A percentile compares a stretch with the other conserved stretches of the same genome.
Conservation (phyloP, 2,329 filamentous ascomycete species). For the Hymenoscyphus fructigenus region DNA sequence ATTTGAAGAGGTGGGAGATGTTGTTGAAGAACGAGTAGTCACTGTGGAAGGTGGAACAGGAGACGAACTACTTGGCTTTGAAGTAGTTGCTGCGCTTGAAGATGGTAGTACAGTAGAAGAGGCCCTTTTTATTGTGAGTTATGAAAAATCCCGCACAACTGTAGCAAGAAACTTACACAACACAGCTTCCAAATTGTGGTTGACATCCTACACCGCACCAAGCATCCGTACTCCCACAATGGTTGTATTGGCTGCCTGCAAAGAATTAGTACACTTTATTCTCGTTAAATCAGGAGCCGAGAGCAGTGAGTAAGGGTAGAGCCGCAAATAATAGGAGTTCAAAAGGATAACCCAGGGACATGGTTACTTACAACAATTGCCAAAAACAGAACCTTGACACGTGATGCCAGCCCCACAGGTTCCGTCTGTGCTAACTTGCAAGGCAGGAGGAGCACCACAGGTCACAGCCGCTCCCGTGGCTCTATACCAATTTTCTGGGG, state of each 20-base stretch:
- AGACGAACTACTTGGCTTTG: background rate
- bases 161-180: background rate
- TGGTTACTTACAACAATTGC: slow-evolving; percentile 2
- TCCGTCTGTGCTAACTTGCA: slow-evolving; percentile 16
- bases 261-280: too few species aligned
- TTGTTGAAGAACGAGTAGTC: background rate
- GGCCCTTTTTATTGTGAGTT: background rate
- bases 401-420: slow-evolving; percentile 19
- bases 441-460: background rate
- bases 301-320: too few species aligned
- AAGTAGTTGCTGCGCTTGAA: background rate
- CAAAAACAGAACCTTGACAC: slow-evolving; percentile 19
- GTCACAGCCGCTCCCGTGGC: background rate
- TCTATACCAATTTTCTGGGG: slow-evolving; percentile 42
- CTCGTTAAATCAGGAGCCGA: too few species aligned
- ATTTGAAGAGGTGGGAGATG: background rate
- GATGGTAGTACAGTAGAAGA: background rate
- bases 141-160: background rate
- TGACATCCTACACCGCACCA: slow-evolving; percentile 2
- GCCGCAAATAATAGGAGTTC: background rate
- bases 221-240: background rate
- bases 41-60: background rate
- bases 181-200: slow-evolving; percentile 1
- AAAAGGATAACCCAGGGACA: background rate
- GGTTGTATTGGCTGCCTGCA: background rate